Conservation (phyloP, 1,139 yeast species). For the Magnusiomyces tetraspermus region DNA sequence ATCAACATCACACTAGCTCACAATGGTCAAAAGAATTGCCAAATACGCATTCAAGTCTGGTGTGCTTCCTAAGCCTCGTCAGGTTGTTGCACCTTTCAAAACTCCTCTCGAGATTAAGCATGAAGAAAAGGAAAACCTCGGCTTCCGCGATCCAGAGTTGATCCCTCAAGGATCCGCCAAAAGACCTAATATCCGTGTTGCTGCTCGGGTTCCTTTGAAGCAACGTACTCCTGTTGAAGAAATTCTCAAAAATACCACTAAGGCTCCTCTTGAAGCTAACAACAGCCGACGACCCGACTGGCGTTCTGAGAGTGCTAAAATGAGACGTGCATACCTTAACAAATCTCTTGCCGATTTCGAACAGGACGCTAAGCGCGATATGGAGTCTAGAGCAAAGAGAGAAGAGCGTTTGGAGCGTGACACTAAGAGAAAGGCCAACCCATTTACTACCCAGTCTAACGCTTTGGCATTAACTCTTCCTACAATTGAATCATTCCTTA, state of each 20-base stretch:
- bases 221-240: slow-evolving; percentile 48
- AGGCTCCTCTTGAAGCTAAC: slow-evolving; percentile 25
- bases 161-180: slow-evolving; percentile 59
- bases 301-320: slow-evolving; percentile 49
- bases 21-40: slow-evolving; percentile 40
- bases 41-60: slow-evolving; percentile 60
- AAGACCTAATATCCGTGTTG: slow-evolving; percentile 14
- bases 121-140: slow-evolving; percentile 45
- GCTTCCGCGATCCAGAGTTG: slow-evolving; percentile 67
- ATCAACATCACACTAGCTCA: too few species aligned
- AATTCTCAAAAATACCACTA: slow-evolving; percentile 46
- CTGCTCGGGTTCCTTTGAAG: slow-evolving; percentile 45
- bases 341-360: slow-evolving; percentile 61
- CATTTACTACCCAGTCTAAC: slow-evolving; percentile 28
- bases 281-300: slow-evolving; percentile 38
- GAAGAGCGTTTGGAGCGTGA: slow-evolving; percentile 24
- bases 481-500: slow-evolving; percentile 53
- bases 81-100: slow-evolving; percentile 46
- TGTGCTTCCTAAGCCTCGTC: slow-evolving; percentile 66
- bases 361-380: slow-evolving; percentile 36
- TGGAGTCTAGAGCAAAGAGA: slow-evolving; percentile 24
- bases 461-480: slow-evolving; percentile 67
- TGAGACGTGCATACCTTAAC: slow-evolving; percentile 63
- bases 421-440: slow-evolving; percentile 28
- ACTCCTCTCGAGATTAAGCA: slow-evolving; percentile 28